Conservation (phyloP, 441 rosid genomes). For the Mallotus repandus region DNA sequence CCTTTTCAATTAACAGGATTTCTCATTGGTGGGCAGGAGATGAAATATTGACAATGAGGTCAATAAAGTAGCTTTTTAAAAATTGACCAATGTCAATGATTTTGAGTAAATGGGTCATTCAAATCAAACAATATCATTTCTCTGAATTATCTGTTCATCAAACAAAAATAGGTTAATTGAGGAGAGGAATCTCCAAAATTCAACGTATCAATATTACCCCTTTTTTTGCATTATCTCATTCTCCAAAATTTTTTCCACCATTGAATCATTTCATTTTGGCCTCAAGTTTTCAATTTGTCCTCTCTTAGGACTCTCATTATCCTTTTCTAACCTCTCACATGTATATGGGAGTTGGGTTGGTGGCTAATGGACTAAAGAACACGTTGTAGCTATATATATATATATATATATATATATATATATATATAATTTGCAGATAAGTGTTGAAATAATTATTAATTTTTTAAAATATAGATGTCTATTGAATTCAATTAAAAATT, state of each 20-base stretch:
- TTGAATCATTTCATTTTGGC: constrained; percentile 26
- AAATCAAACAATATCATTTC: constrained; percentile 13
- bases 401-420: too few relatives aligned
- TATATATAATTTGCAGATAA: too few relatives aligned
- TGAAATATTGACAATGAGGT: neutral
- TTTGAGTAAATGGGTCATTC: constrained; percentile 12
- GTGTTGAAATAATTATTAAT: too few relatives aligned
- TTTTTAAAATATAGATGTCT: too few relatives aligned
- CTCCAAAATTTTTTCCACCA: constrained; percentile 6
- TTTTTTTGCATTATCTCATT: constrained; percentile 14
- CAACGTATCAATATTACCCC: constrained; percentile 23
- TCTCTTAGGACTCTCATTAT: neutral
- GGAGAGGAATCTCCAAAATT: constrained; percentile 15
- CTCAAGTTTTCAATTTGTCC: constrained; percentile 13
- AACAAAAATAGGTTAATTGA: neutral
- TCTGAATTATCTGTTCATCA: constrained; percentile 29
- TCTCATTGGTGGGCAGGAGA: neutral
- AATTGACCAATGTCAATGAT: constrained; percentile 25
- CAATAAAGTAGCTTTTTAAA: constrained; percentile 10
- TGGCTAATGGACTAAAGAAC: constrained; percentile 14
- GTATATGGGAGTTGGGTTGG: constrained; percentile 16
- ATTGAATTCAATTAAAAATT: too few relatives aligned
- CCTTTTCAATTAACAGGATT: neutral
- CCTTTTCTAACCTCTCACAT: neutral
- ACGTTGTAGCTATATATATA: too few relatives aligned